Base-by-base conservation (phyloP, 1,139 yeast species). In the Geotrichum bryndzae region DNA sequence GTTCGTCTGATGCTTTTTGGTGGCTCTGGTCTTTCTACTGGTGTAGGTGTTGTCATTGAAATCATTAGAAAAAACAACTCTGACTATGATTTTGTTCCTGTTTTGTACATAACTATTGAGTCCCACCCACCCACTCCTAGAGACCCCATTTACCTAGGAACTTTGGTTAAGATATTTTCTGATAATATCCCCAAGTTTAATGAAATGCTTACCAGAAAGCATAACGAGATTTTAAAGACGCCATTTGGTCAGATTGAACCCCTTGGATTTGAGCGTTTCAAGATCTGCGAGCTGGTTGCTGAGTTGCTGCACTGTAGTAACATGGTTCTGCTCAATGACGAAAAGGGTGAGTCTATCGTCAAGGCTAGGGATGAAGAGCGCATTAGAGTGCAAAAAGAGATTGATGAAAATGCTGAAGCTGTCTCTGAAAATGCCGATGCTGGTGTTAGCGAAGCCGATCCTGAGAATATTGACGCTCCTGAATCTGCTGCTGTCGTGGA, bases 241-340 rank as follows among this genome's bases (percentile, higher is more conserved):
- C 87, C 91, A 13, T 85, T 86, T 71, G 91, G 91, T 25, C 74
- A 75, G 46, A 85, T 87, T 65, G 96, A 90, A 74, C 99, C 99
- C 0, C 78, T 94, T 51, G 99, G 99, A 0, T 92, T 92, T 75
- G 98, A 94, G 76, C 80, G 98, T 68, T 94, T 95, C 76, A 90
- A 92, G 73, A 88, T 94, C 58, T 94, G 97, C 73, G 99, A 95
- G 76, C 80, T 94, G 66, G 85, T 94, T 66, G 99, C 99, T 0
- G 99, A 94, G 73, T 80, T 94, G 59, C 81, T 94, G 63, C 99
- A 94, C 75, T 94, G 99, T 72, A 90, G 97, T 31, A 94, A 94
- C 74, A 95, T 95, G 99, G 95, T 94, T 0, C 78, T 94, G 55
- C 80, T 94, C 67, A 94, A 94, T 72, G 96, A 92, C 67, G 86